These are phyloP conservation scores for Chalaropsis thielavioides DNA, from an alignment of 2,329 filamentous ascomycete genomes.

Conservation along the genomic window DNA sequence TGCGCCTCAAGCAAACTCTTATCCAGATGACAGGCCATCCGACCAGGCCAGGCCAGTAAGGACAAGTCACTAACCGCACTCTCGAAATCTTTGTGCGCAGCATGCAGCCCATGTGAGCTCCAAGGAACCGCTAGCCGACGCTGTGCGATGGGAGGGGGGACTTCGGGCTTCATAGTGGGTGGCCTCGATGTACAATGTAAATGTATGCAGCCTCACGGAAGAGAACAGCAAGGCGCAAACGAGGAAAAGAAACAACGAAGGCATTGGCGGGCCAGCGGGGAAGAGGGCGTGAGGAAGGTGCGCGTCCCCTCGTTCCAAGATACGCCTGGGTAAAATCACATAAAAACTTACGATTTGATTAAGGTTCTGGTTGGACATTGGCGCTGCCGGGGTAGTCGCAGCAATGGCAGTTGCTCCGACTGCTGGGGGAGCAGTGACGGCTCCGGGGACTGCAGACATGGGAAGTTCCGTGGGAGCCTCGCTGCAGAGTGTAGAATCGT, in stretches of 20 bases:
- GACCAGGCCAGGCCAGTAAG: background rate
- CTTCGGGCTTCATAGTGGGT: background rate
- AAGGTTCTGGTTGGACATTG: slow-evolving; percentile 71
- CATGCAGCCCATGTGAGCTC: too few species aligned
- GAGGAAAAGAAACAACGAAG: background rate
- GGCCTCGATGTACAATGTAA: background rate
- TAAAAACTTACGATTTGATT: slow-evolving; percentile 79
- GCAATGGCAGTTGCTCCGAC: slow-evolving; percentile 20
- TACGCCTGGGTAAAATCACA: background rate
- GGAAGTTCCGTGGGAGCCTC: background rate
- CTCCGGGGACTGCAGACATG: slow-evolving; percentile 18
- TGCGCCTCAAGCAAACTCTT: background rate
- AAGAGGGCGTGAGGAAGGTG: background rate
- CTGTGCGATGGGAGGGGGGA: background rate
- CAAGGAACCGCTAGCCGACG: background rate
- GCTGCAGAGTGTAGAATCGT: background rate
- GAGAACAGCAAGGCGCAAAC: background rate
- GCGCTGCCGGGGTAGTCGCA: slow-evolving; percentile 22
- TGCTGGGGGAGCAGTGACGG: slow-evolving; percentile 19
- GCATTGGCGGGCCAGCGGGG: background rate
- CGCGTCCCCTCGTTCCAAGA: background rate
- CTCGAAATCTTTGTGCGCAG: background rate
- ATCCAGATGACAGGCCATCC: background rate
- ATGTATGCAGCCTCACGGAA: background rate
- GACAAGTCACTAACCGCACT: background rate